Base-by-base conservation (phyloP, 441 rosid species). In the Brassica balearica region DNA sequence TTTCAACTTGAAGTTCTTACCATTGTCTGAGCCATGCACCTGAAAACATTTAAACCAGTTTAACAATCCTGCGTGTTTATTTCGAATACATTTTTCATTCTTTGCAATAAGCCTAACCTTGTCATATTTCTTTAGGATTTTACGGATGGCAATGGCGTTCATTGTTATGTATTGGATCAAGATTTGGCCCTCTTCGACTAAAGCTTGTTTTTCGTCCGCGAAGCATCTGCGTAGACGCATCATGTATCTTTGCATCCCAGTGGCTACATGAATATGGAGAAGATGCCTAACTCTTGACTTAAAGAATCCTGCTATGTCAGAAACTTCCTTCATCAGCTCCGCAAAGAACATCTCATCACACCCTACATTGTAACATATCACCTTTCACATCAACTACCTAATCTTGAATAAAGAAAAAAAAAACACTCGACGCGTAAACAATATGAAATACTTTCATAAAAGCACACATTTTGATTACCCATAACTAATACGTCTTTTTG, bases 61-160 rank as follows among this genome's bases (percentile, higher is more conserved):
- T 68, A 46, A 15, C n/a, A 8, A 25, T 19, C 46, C 41, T 63
- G 46, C 11, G 12, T 53, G 8, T 69, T 6, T 9, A 58, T 8
- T 32, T 10, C n/a, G 15, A 71, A 48, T 27, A 69, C 23, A 6
- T 8, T 10, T 8, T 7, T 53, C 17, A 0, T 5, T 65, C 11
- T 43, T 68, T 22, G 61, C 8, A 55, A 19, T 12, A 51, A 27
- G 17, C 0, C 62, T 58, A 62, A 81, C 98, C 83, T 95, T 93
- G 76, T 95, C 98, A 61, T 95, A 95, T 85, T 95, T 95, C 91
- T 95, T 93, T 48, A 95, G 89, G 73, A 95, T 93, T 85, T 95
- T 91, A 60, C 85, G 87, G 48, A 93, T 91, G 38, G 98, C 98
- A 66, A 86, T 89, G 0, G 97, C 92, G n/a, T 93, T 95, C 98